phyloP scores from a whole-genome alignment of 176 grass and related monocot genomes.

The sorghum (Sorghum bicolor) region Sorghum_bicolor_NCBIv3 NC_012875.2:50379001-50379500 shows the following conservation, averaged over 20 bases:
- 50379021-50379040: not conserved
- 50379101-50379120: not conserved
- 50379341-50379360: not conserved
- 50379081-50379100: not conserved
- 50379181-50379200: not conserved
- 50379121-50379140: not conserved
- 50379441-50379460: conserved; percentile 49
- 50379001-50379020: not conserved
- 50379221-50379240: not conserved
- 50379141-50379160: not conserved
- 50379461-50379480: conserved; percentile 26
- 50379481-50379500: conserved; percentile 4
- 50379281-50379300: not conserved
- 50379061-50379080: conserved; percentile 11
- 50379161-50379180: conserved; percentile 18
- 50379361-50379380: conserved; percentile 41
- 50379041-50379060: not conserved
- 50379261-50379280: not conserved
- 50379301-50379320: not conserved
- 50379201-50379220: not conserved
- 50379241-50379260: not conserved
- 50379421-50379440: conserved; percentile 59
- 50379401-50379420: conserved; percentile 88
- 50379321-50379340: not conserved
- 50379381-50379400: conserved; percentile 73